phyloP scores from a whole-genome alignment of 2,329 filamentous ascomycete species.

The Hypoxylon sp. region DNA sequence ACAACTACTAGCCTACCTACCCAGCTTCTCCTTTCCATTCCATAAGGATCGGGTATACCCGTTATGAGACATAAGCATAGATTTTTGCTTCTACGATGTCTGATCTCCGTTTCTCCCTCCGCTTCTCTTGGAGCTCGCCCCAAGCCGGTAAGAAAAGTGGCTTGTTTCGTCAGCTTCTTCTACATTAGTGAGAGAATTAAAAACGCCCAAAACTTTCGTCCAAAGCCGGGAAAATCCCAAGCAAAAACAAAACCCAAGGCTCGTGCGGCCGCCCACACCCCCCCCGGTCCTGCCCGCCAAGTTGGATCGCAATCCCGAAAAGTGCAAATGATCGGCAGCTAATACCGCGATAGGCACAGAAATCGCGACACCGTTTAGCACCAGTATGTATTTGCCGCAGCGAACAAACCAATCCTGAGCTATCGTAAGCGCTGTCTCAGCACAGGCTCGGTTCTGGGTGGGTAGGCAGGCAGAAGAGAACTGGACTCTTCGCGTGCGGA shows the following conservation, averaged over 20 bases:
- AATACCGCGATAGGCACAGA: conserved; percentile 42
- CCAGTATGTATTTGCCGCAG: conserved; percentile 15
- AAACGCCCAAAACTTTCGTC: not conserved
- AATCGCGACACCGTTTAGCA: conserved; percentile 27
- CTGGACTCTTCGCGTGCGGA: conserved; percentile 7
- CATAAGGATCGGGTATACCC: conserved; percentile 25
- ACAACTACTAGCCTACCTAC: not conserved
- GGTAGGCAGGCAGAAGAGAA: not conserved
- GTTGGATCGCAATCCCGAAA: conserved; percentile 38
- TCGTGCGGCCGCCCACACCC: conserved; percentile 15
- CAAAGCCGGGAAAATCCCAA: not conserved
- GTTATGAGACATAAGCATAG: conserved; percentile 20
- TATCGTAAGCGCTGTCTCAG: conserved; percentile 31
- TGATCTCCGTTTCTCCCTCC: not conserved
- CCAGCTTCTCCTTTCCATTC: conserved; percentile 12
- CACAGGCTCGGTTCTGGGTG: not conserved
- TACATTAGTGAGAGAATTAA: conserved; percentile 11
- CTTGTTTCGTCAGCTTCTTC: conserved; percentile 17
- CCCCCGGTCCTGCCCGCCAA: conserved; percentile 31
- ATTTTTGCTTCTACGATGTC: conserved; percentile 17
- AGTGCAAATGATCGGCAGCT: conserved; percentile 38
- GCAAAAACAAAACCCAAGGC: conserved; percentile 26
- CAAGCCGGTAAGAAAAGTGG: conserved; percentile 22
- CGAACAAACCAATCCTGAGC: conserved; percentile 22
- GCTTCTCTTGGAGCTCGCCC: not conserved